phyloP scores from a whole-genome alignment of 2,329 filamentous ascomycete genomes.

The Trichoderma oligosporum region DNA sequence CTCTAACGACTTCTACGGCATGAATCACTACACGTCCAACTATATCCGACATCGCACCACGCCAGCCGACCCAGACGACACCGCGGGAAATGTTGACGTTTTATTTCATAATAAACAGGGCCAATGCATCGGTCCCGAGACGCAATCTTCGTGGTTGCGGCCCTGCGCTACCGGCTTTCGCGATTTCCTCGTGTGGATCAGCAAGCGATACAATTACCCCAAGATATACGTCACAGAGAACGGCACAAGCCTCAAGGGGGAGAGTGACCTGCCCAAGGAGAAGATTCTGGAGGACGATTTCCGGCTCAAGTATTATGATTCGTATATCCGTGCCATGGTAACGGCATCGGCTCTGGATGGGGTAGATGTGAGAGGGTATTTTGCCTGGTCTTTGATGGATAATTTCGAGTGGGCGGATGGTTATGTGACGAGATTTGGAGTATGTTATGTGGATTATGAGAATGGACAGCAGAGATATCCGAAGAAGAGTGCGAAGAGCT shows the following conservation, averaged over 20 bases:
- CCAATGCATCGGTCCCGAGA: conserved; percentile 73
- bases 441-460: conserved; percentile 78
- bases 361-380: conserved; percentile 75
- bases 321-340: conserved; percentile 73
- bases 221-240: conserved; percentile 88
- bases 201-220: conserved; percentile 69
- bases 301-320: conserved; percentile 72
- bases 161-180: conserved; percentile 74
- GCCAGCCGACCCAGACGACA: conserved; percentile 61
- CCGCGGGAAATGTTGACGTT: conserved; percentile 70
- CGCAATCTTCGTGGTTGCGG: conserved; percentile 76
- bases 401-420: conserved; percentile 94
- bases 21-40: conserved; percentile 91
- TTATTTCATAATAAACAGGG: conserved; percentile 68
- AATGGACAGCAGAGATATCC: conserved; percentile 74
- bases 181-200: conserved; percentile 72
- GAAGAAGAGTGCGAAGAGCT: conserved; percentile 76
- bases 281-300: conserved; percentile 78
- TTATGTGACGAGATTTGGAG: conserved; percentile 81
- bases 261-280: conserved; percentile 69
- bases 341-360: conserved; percentile 67
- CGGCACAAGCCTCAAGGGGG: conserved; percentile 77
- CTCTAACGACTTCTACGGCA: conserved; percentile 91
- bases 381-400: conserved; percentile 86
- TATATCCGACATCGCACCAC: conserved; percentile 72